phyloP scores from a whole-genome alignment of 2,329 filamentous ascomycete genomes.

The Penicillium palitans region DNA sequence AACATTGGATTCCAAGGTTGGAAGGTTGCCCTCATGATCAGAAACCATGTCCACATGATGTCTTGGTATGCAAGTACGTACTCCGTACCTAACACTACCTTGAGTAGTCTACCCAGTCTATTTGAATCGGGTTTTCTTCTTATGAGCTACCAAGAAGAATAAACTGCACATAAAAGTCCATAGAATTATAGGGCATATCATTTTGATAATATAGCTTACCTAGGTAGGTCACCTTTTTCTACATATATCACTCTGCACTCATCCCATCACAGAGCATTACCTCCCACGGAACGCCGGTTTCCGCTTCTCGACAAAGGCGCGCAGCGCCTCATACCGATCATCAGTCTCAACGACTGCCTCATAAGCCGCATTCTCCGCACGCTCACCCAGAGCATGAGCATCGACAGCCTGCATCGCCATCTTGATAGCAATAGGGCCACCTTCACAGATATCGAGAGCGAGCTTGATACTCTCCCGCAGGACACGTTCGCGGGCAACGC shows the following conservation, averaged over 20 bases:
- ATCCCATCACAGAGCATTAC: slow-evolving; percentile 26
- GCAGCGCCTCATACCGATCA: slow-evolving; percentile 84
- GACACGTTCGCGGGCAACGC: slow-evolving; percentile 64
- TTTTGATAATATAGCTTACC: background rate
- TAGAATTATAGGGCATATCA: background rate
- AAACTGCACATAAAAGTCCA: background rate
- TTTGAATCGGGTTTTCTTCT: background rate
- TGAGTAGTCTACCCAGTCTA: background rate
- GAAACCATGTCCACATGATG: slow-evolving; percentile 1
- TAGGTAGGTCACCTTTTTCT: background rate
- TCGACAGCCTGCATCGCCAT: slow-evolving; percentile 77
- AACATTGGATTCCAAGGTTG: too few species aligned
- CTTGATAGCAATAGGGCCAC: slow-evolving; percentile 78
- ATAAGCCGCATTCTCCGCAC: slow-evolving; percentile 85
- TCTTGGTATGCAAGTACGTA: background rate
- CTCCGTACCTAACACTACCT: too few species aligned
- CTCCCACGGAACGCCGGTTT: slow-evolving; percentile 66
- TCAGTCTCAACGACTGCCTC: slow-evolving; percentile 77
- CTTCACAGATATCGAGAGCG: slow-evolving; percentile 83
- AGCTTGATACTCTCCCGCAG: slow-evolving; percentile 74
- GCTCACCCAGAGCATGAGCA: slow-evolving; percentile 64
- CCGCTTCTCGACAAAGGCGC: slow-evolving; percentile 77
- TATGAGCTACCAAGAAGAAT: background rate
- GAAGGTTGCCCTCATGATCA: background rate
- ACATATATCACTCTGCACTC: background rate